Evolutionary conservation across 768 basidiomycete species (phyloP).

Genomic region (Cystobasidium ongulense): DNA sequence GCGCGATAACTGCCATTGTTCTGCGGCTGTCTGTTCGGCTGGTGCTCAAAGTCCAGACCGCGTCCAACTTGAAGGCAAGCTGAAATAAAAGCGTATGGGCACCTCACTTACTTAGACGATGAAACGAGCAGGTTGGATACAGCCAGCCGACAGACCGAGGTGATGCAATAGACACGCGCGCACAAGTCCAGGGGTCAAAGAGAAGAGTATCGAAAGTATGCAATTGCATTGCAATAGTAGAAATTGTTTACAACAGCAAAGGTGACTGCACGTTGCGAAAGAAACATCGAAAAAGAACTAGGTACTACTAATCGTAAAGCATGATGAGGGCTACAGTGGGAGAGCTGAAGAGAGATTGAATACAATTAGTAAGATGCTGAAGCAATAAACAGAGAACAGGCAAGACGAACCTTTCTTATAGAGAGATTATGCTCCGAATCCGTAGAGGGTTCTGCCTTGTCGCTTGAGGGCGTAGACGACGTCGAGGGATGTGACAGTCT

Average conservation of each 20-base stretch:
- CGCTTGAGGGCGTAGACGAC: slow-evolving; percentile 59
- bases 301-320: neutral
- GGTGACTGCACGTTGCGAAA: neutral
- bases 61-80: too few species aligned
- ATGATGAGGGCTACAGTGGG: neutral
- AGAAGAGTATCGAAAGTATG: too few species aligned
- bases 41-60: too few species aligned
- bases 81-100: too few species aligned
- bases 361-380: neutral
- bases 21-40: too few species aligned
- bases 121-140: too few species aligned
- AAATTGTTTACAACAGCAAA: neutral
- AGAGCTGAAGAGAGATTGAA: neutral
- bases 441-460: slow-evolving; percentile 55
- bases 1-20: too few species aligned
- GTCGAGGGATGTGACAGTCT: slow-evolving; percentile 55
- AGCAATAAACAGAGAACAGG: neutral
- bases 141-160: too few species aligned
- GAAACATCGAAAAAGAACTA: neutral
- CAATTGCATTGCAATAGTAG: neutral
- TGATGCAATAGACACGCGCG: too few species aligned
- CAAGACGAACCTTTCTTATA: neutral
- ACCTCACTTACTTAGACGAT: too few species aligned
- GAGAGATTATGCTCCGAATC: slow-evolving; percentile 26
- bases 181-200: too few species aligned